Evolutionary conservation across 2,329 filamentous ascomycete genomes (phyloP), one percentile per base, ranked within the genome.

Genomic region (Fusarium staphyleae): DNA sequence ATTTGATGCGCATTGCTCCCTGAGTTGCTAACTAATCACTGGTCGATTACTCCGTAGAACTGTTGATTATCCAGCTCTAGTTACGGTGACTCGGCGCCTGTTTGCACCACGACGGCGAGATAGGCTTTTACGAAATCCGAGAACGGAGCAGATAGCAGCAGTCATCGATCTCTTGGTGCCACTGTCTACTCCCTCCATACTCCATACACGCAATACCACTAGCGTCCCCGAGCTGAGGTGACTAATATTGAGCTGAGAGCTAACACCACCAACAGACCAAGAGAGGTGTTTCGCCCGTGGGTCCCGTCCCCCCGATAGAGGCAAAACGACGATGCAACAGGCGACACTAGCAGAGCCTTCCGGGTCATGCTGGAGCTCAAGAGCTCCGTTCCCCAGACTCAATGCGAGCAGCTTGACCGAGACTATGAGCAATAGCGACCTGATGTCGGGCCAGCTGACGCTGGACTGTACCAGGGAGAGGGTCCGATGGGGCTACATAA

Each of bases 331-430:
- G 29, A 36, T 43, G 24, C 30, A 48, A 30, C 49, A 33, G 29
- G 32, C 48, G 35, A 19, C 19, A 41, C 46, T 49, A 49, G 46
- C 37, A 42, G 43, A 48, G 28, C 46, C 37, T 29, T 36, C 34
- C 37, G 51, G 44, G 43, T 39, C 18, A 58, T 55, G 22, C 10
- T 16, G 35, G 24, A 55, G 46, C 36, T 60, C 45, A 47, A 50
- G 22, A 52, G 54, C 55, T 62, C 45, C 48, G 49, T 60, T 56
- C 58, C 59, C 50, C 58, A 55, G 58, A 62, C 59, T 62, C 19
- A 24, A 49, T 36, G 26, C 40, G 53, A 53, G 14, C 43, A 48
- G 56, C 33, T 47, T 55, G 33, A 26, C 55, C 50, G 41, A 48
- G 44, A 57, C 49, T 55, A 30, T 62, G 58, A 61, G 58, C 59